Conservation (phyloP, 1,284 basidiomycete genomes). For the Puccinia horiana region DNA sequence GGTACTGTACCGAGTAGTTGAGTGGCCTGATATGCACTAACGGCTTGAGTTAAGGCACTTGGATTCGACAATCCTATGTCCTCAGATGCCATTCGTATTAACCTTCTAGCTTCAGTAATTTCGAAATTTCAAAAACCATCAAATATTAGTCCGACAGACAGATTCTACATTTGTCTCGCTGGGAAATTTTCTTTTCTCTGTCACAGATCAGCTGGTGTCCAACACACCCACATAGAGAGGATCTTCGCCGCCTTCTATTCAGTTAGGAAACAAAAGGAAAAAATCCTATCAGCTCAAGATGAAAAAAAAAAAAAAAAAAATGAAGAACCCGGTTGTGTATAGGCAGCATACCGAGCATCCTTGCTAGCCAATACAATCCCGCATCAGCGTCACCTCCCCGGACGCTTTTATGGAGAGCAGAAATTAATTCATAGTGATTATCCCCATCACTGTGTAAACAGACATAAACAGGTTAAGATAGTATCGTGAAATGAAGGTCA, state of each 20-base stretch:
- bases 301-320: constrained; percentile 23
- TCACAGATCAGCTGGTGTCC: constrained; percentile 63
- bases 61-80: constrained; percentile 78
- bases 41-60: constrained; percentile 63
- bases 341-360: constrained; percentile 53
- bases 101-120: constrained; percentile 62
- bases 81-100: constrained; percentile 81
- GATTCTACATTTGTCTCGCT: neutral
- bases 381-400: constrained; percentile 77
- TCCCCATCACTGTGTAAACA: constrained; percentile 57
- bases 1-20: constrained; percentile 75
- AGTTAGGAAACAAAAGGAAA: constrained; percentile 24
- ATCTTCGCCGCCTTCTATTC: constrained; percentile 77
- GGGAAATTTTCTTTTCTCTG: neutral
- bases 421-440: constrained; percentile 77
- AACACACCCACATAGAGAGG: constrained; percentile 79
- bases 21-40: constrained; percentile 75
- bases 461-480: constrained; percentile 40
- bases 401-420: constrained; percentile 81
- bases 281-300: constrained; percentile 63
- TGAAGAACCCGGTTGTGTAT: constrained; percentile 52
- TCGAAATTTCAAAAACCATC: neutral
- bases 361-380: constrained; percentile 75
- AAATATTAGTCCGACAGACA: neutral
- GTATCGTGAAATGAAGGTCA: neutral